These are phyloP conservation scores for Tolypocladium nubicola DNA, from an alignment of 2,329 filamentous ascomycete species.

Conservation along the genomic window DNA sequence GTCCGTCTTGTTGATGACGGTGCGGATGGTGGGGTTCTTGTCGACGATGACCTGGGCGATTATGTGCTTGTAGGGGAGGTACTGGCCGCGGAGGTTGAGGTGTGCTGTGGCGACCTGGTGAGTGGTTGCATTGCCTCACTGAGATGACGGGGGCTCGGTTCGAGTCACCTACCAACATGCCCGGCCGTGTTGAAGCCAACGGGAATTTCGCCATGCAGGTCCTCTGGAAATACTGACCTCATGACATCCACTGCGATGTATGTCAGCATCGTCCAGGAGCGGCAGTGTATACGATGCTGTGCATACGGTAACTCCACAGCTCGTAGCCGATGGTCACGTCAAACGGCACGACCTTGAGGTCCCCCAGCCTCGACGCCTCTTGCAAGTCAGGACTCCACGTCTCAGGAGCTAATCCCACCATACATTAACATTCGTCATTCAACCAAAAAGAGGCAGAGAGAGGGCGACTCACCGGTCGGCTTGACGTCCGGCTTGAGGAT, in stretches of 20 bases:
- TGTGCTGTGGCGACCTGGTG: conserved; percentile 49
- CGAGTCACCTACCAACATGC: conserved; percentile 55
- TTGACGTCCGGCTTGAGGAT: conserved; percentile 48
- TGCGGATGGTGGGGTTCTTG: conserved; percentile 73
- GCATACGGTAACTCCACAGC: conserved; percentile 72
- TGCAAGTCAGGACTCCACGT: conserved; percentile 67
- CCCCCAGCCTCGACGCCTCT: conserved; percentile 56
- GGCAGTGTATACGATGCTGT: not conserved
- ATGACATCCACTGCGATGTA: conserved; percentile 64
- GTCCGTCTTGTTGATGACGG: conserved; percentile 93
- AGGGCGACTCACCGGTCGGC: conserved; percentile 28
- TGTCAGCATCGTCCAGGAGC: not conserved
- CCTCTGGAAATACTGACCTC: conserved; percentile 66
- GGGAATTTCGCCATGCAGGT: conserved; percentile 70
- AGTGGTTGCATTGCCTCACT: not conserved
- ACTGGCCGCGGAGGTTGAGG: conserved; percentile 76
- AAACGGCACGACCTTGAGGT: conserved; percentile 65
- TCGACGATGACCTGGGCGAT: conserved; percentile 81
- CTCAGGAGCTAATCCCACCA: conserved; percentile 30
- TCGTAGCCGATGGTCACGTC: conserved; percentile 69
- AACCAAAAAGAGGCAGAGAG: not conserved
- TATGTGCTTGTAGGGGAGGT: conserved; percentile 73
- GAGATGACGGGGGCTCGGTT: not conserved
- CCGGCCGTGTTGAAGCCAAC: conserved; percentile 81
- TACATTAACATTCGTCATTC: not conserved